Base-by-base conservation (phyloP, 2,329 filamentous ascomycete genomes). In the Claviceps capensis region DNA sequence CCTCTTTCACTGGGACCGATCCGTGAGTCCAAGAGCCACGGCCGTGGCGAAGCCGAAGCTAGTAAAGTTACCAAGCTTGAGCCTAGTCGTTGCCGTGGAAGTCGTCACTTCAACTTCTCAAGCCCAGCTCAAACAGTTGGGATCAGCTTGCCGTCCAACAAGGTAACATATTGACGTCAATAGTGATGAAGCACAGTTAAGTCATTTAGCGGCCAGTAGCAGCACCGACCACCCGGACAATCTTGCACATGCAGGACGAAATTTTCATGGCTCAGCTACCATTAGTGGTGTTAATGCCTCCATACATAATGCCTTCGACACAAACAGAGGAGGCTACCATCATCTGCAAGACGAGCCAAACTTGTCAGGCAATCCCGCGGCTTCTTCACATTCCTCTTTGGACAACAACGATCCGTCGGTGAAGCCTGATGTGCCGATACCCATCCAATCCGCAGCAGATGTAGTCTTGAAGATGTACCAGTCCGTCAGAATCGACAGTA, bases 401-500 rank as follows among this genome's bases (percentile, higher is more conserved):
- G 45, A 52, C 22, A 45, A 42, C 22, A 47, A 59, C 49, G 52
- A 36, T 36, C 17, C 30, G 14, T 37, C 11, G 7, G 47, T 52
- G 4, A 52, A 50, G 37, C 14, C 9, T 19, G 23, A 47, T 13
- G 17, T 17, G 5, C 36, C 41, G 8, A 40, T 11, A n/a, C 30
- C 50, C 9, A 40, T 49, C 43, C 61, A 56, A 53, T 72, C 71
- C 5, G 77, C 75, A 1, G 73, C 73, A 51, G 67, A 72, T 4
- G 60, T 78, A 16, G 75, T 76, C 6, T 61, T 62, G 13, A 66
- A 71, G 44, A 71, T 68, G 1, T 77, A 76, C 44, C 54, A 58
- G 6, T 60, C 63, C 2, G 66, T 79, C 23, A 67, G 69, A 38
- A 69, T 77, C 23, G 76, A 79, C 30, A 78, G 75, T 59, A 71